Conservation (phyloP, 176 grass and related monocot genomes). For the Saccharum spontaneum region DNA sequence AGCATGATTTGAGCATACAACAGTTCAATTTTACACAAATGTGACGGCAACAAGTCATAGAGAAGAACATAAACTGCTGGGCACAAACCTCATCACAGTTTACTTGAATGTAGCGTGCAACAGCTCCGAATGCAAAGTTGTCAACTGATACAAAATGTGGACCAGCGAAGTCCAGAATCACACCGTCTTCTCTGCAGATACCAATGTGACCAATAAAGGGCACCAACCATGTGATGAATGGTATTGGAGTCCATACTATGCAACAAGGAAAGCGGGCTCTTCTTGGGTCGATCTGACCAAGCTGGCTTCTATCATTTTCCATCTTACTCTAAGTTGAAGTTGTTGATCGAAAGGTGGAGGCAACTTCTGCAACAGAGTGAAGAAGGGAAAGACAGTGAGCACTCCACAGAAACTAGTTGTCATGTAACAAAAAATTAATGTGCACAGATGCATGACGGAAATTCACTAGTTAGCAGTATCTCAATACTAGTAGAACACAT, state of each 20-base stretch:
- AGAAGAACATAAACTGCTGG: not conserved
- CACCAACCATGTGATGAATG: constrained; percentile 87
- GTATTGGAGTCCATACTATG: constrained; percentile 93
- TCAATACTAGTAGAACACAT: not conserved
- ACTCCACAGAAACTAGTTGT: not conserved
- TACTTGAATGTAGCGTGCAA: constrained; percentile 77
- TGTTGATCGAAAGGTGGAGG: not conserved
- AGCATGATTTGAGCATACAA: not conserved
- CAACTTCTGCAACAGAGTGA: not conserved
- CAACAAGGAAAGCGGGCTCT: constrained; percentile 85
- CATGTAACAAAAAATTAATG: constrained; percentile 8
- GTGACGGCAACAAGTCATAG: not conserved
- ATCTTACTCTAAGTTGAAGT: constrained; percentile 36
- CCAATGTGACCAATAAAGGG: constrained; percentile 95
- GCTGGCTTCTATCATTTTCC: constrained; percentile 39
- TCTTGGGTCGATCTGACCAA: constrained; percentile 62
- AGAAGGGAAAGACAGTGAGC: not conserved
- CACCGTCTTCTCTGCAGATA: constrained; percentile 92
- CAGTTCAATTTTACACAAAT: not conserved
- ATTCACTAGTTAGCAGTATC: not conserved
- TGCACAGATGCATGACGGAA: not conserved
- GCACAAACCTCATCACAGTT: constrained; percentile 64
- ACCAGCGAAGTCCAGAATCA: constrained; percentile 92
- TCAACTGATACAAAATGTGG: constrained; percentile 91
- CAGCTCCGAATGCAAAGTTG: constrained; percentile 87